Conservation (phyloP, 208 protist genomes). For the Crithidia fasciculata region DNA sequence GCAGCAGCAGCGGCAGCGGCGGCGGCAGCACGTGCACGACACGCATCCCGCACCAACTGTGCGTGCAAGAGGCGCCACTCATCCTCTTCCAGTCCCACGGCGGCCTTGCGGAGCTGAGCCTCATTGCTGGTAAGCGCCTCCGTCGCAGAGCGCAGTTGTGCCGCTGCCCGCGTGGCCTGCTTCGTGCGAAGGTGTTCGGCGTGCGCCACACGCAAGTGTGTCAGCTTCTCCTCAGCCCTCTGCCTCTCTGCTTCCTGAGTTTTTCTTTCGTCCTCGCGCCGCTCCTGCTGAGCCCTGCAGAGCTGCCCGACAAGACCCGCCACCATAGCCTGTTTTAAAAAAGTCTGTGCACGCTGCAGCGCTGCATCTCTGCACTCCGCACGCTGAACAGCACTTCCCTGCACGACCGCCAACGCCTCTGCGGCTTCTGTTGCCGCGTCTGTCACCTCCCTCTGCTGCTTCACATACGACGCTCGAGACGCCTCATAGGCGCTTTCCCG, state of each 20-base stretch:
- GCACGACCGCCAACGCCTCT: neutral
- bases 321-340: slow-evolving; percentile 5
- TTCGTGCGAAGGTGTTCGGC: slow-evolving; percentile 8
- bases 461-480: neutral
- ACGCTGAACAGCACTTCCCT: neutral
- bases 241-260: slow-evolving; percentile 11
- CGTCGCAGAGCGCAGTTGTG: neutral
- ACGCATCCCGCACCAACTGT: slow-evolving; percentile 28
- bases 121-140: slow-evolving; percentile 1
- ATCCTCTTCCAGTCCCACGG: slow-evolving; percentile 49
- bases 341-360: neutral
- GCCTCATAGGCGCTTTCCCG: neutral
- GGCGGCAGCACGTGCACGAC: slow-evolving; percentile 14
- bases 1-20: slow-evolving; percentile 5
- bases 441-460: neutral
- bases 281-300: neutral
- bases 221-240: slow-evolving; percentile 19
- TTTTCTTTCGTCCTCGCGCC: neutral
- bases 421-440: neutral
- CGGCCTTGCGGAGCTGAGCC: slow-evolving; percentile 35
- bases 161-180: slow-evolving; percentile 12
- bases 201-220: slow-evolving; percentile 30
- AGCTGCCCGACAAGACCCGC: slow-evolving; percentile 2
- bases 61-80: slow-evolving; percentile 42
- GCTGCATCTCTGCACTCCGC: neutral